Conservation (phyloP, 768 basidiomycete species). For the Suillus spraguei region DNA sequence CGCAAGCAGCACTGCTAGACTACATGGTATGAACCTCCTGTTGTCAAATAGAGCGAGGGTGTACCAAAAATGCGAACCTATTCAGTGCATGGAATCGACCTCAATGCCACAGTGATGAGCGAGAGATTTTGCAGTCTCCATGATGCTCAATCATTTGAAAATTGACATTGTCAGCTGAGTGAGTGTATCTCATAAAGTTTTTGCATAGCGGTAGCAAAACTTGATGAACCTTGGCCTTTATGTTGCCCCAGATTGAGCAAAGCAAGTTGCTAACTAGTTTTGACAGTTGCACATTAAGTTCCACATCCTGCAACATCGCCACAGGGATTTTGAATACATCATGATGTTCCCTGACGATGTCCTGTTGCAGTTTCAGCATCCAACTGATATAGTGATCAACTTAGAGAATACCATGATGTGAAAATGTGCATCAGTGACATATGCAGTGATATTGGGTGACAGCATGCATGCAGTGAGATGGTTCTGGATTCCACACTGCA, state of each 20-base stretch:
- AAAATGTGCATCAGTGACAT: constrained; percentile 4
- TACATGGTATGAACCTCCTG: not conserved
- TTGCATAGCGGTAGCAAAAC: not conserved
- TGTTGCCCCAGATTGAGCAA: not conserved
- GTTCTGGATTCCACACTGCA: constrained; percentile 5
- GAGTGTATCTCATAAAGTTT: not conserved
- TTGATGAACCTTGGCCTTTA: not conserved
- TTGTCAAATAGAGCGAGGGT: not conserved
- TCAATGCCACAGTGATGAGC: constrained; percentile 10
- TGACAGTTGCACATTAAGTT: not conserved
- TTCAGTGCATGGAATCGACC: constrained; percentile 9
- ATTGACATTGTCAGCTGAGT: not conserved
- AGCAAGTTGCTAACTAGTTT: constrained; percentile 9
- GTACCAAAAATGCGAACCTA: constrained; percentile 11
- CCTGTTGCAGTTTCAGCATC: constrained; percentile 5
- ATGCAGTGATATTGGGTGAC: constrained; percentile 11
- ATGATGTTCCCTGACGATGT: constrained; percentile 5
- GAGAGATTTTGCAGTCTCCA: constrained; percentile 1
- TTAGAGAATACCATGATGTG: constrained; percentile 6
- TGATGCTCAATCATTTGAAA: constrained; percentile 4
- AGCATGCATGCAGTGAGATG: constrained; percentile 9
- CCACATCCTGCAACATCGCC: not conserved
- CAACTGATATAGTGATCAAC: not conserved
- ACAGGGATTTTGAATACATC: constrained; percentile 11
- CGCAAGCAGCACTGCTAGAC: constrained; percentile 4